Conservation (phyloP, 208 protist species). For the Trypanosoma rangeli region DNA sequence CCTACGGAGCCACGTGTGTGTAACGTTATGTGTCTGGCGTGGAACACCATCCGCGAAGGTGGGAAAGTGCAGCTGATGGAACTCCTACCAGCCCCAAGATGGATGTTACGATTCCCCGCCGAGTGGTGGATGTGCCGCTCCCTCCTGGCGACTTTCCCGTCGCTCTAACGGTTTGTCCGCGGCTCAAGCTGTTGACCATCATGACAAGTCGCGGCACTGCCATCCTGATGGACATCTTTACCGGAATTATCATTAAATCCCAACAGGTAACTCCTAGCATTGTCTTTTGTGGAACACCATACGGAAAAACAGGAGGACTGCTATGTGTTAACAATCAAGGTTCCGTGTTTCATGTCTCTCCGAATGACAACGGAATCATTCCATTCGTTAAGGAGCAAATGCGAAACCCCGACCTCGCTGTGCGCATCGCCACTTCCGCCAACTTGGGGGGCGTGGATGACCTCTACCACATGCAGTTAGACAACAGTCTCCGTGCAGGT, state of each 20-base stretch:
- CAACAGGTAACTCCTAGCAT: conserved; percentile 95
- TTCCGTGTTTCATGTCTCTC: conserved; percentile 88
- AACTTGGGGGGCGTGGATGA: conserved; percentile 98
- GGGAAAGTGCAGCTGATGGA: conserved; percentile 92
- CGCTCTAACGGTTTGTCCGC: conserved; percentile 93
- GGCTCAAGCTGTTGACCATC: conserved; percentile 97
- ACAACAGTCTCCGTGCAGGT: conserved; percentile 90
- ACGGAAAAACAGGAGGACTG: conserved; percentile 90
- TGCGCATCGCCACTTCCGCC: conserved; percentile 95
- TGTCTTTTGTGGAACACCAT: conserved; percentile 95
- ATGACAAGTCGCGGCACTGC: conserved; percentile 96
- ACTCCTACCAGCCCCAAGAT: conserved; percentile 78
- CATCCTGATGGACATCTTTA: conserved; percentile 96
- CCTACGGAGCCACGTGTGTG: conserved; percentile 74
- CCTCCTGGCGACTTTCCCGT: conserved; percentile 98
- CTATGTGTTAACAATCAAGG: conserved; percentile 97
- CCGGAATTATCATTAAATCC: conserved; percentile 91
- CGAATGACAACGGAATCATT: conserved; percentile 97
- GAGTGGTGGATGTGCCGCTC: conserved; percentile 59
- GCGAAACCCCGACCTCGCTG: conserved; percentile 94
- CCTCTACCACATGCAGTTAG: conserved; percentile 96
- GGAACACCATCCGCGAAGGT: conserved; percentile 79
- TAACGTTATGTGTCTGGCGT: conserved; percentile 96
- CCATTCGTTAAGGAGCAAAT: conserved; percentile 95
- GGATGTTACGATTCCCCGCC: conserved; percentile 67